Conservation (phyloP, 2,329 filamentous ascomycete genomes). For the Lachnellula willkommii region DNA sequence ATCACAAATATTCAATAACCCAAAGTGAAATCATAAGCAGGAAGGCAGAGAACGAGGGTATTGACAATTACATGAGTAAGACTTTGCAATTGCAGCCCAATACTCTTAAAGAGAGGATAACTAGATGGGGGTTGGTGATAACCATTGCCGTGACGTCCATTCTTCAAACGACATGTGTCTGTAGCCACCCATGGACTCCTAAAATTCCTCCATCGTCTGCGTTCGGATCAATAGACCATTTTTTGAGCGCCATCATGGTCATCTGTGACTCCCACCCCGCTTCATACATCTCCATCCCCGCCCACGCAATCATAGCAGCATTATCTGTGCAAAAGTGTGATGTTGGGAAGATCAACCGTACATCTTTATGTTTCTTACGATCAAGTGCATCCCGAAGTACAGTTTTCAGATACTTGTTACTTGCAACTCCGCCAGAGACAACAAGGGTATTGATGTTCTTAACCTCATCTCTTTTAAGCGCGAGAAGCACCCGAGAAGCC, state of each 20-base stretch:
- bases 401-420: conserved; percentile 71
- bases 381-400: conserved; percentile 56
- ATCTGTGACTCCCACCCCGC: conserved; percentile 65
- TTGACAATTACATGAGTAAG: too few relatives aligned
- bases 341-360: conserved; percentile 70
- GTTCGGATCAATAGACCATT: conserved; percentile 67
- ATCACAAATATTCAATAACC: too few relatives aligned
- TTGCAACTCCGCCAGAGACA: conserved; percentile 84
- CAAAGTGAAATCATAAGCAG: too few relatives aligned
- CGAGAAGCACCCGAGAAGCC: conserved; percentile 66
- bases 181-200: conserved; percentile 49
- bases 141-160: background rate
- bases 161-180: background rate
- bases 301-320: conserved; percentile 95
- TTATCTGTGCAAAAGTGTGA: conserved; percentile 82
- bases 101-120: too few relatives aligned
- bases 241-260: conserved; percentile 53
- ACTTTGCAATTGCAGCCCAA: too few relatives aligned
- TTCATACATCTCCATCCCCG: conserved; percentile 86
- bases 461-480: conserved; percentile 42
- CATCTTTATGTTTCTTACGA: conserved; percentile 56
- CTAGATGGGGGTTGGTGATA: background rate
- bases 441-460: conserved; percentile 57
- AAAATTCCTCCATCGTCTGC: conserved; percentile 62
- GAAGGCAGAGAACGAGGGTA: too few relatives aligned